Evolutionary conservation across 495 filamentous ascomycete genomes (phyloP).

Genomic region (Talaromyces liani): DNA sequence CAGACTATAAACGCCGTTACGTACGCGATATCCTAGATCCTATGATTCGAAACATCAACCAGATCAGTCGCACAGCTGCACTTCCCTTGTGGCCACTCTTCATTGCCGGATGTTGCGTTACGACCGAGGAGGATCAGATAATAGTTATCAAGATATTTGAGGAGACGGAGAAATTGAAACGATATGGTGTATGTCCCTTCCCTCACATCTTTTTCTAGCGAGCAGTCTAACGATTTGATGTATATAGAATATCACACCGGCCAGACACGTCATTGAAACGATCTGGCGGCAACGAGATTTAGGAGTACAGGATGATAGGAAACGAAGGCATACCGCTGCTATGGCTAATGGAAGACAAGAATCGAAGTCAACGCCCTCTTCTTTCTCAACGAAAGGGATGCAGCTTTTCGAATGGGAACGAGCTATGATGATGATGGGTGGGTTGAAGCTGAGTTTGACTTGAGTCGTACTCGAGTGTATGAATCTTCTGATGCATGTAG

Average conservation of each 20-base stretch:
- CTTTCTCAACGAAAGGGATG: not conserved
- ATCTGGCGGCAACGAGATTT: conserved; percentile 19
- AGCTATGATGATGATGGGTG: conserved; percentile 22
- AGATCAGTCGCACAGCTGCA: conserved; percentile 18
- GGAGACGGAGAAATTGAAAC: conserved; percentile 6
- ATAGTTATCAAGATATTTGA: conserved; percentile 17
- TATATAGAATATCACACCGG: conserved; percentile 24
- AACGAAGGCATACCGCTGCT: conserved; percentile 10
- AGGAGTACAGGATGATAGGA: conserved; percentile 18
- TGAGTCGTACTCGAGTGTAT: conserved; percentile 6
- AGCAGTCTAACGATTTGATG: not conserved
- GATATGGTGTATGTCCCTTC: not conserved
- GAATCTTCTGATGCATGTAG: too few relatives aligned
- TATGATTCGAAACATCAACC: conserved; percentile 9
- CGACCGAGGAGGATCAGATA: conserved; percentile 14
- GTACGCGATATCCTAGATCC: conserved; percentile 12
- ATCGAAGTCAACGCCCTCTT: not conserved
- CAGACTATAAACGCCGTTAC: conserved; percentile 9
- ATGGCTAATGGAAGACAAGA: not conserved
- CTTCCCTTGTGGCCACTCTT: conserved; percentile 21
- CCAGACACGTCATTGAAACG: conserved; percentile 22
- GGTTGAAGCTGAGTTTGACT: conserved; percentile 19
- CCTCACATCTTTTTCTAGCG: not conserved
- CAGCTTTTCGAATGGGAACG: conserved; percentile 24
- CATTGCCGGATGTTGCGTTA: conserved; percentile 19